These are phyloP conservation scores for Tylopilus balloui DNA, from an alignment of 768 basidiomycete genomes.

Conservation along the genomic window DNA sequence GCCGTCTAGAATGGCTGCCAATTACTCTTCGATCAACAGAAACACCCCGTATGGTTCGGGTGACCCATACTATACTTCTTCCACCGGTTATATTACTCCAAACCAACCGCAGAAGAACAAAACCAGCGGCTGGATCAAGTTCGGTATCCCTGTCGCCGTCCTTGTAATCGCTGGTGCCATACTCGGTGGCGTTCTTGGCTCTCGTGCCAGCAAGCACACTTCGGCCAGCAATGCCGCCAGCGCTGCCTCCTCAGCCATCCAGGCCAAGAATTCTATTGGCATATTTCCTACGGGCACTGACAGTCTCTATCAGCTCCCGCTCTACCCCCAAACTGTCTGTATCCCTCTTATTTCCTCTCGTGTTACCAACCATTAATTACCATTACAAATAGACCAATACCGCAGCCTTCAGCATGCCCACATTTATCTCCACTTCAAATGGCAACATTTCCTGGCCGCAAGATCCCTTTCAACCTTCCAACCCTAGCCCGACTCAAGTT, in stretches of 20 bases:
- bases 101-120: slow-evolving; percentile 43
- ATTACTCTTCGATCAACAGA: slow-evolving; percentile 34
- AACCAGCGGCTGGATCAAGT: slow-evolving; percentile 68
- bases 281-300: slow-evolving; percentile 76
- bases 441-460: slow-evolving; percentile 65
- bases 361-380: background rate
- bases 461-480: slow-evolving; percentile 70
- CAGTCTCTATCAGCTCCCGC: slow-evolving; percentile 71
- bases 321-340: slow-evolving; percentile 87
- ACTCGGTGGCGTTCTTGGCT: slow-evolving; percentile 77
- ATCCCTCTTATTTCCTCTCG: background rate
- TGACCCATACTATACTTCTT: slow-evolving; percentile 65
- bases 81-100: slow-evolving; percentile 66
- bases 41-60: slow-evolving; percentile 52
- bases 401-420: slow-evolving; percentile 65
- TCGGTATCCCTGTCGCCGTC: slow-evolving; percentile 64
- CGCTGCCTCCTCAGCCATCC: slow-evolving; percentile 49
- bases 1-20: slow-evolving; percentile 37
- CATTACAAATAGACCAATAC: slow-evolving; percentile 56
- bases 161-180: slow-evolving; percentile 63
- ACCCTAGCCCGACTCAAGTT: slow-evolving; percentile 52
- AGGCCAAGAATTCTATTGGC: slow-evolving; percentile 57
- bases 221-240: slow-evolving; percentile 15
- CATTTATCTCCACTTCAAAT: slow-evolving; percentile 57
- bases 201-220: slow-evolving; percentile 44